phyloP scores from a whole-genome alignment of 73 alveolate genomes.

The Paramecium bursaria region DNA sequence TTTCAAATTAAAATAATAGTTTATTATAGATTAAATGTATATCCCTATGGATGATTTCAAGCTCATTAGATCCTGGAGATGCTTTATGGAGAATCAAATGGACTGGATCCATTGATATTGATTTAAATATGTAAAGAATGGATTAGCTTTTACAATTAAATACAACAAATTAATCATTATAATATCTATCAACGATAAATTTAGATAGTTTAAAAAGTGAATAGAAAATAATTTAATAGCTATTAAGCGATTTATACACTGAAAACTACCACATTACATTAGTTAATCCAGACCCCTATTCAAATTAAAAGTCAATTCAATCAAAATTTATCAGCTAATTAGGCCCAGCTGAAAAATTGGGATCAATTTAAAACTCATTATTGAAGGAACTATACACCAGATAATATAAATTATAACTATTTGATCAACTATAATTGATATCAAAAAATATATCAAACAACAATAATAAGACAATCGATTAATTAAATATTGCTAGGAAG shows the following conservation, averaged over 20 bases:
- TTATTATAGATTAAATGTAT: slow-evolving; percentile 24
- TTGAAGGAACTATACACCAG: slow-evolving; percentile 16
- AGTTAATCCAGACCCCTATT: slow-evolving; percentile 31
- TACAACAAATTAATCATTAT: not conserved
- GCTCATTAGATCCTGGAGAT: not conserved
- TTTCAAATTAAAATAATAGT: not conserved
- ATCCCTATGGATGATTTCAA: slow-evolving; percentile 44
- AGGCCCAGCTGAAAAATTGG: slow-evolving; percentile 21
- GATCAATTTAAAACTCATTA: not conserved
- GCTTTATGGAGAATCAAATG: slow-evolving; percentile 12
- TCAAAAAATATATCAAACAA: not conserved
- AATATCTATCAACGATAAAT: not conserved
- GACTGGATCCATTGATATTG: slow-evolving; percentile 4
- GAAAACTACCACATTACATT: not conserved
- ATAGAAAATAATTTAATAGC: slow-evolving; percentile 1
- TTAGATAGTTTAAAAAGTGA: not conserved
- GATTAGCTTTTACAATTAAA: not conserved
- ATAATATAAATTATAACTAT: slow-evolving; percentile 3
- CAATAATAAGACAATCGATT: not conserved
- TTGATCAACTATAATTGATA: slow-evolving; percentile 4
- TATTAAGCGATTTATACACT: not conserved
- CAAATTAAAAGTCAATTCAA: not conserved
- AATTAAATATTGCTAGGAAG: not conserved
- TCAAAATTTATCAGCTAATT: slow-evolving; percentile 2
- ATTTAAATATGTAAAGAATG: not conserved